Base-by-base conservation (phyloP, 108 stramenopile species). In the Thalassiosira profunda region DNA sequence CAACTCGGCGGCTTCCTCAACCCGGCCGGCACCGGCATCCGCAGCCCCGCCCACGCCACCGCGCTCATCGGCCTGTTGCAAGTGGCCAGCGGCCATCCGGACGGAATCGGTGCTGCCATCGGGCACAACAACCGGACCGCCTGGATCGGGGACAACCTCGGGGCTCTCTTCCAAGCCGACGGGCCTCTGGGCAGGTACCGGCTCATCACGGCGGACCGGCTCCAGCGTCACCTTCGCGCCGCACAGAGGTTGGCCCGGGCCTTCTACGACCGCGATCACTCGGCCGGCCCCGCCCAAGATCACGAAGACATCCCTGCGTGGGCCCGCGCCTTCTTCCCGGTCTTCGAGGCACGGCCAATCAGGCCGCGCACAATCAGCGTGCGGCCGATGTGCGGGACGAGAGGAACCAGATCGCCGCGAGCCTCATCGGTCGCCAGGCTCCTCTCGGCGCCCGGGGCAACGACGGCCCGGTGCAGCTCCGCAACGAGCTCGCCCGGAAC, bases 241-340 rank as follows among this genome's bases (percentile, higher is more conserved):
- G 60, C 42, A 20, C n/a, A 28, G 20, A 28, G 17, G 10, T n/a
- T 18, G 24, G 60, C 60, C 18, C 42, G 44, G 26, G 23, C 23
- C n/a, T 44, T 45, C 41, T 61, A 23, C 17, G 18, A 26, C 31
- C 60, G 33, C 15, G 44, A 15, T 18, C 43, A 61, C 41, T 61
- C 60, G 3, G 48, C 11, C 28, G 29, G 43, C 10, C 14, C 26
- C 1, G 45, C 46, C 8, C 46, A 15, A n/a, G 31, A n/a, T 3
- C 23, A 31, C 10, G 61, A 63, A 42, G 61, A 63, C n/a, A 29
- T 63, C 2, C 61, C 61, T 10, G 29, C 12, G n/a, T 63, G 61
- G 61, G 61, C 61, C 34, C 29, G 61, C 36, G 12, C 15, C 36
- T 31, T 63, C 15, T 63, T 63, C 48, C 29, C 14, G 5, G 11